phyloP scores from a whole-genome alignment of 305 asterid genomes.

The Rubia balearica region DNA sequence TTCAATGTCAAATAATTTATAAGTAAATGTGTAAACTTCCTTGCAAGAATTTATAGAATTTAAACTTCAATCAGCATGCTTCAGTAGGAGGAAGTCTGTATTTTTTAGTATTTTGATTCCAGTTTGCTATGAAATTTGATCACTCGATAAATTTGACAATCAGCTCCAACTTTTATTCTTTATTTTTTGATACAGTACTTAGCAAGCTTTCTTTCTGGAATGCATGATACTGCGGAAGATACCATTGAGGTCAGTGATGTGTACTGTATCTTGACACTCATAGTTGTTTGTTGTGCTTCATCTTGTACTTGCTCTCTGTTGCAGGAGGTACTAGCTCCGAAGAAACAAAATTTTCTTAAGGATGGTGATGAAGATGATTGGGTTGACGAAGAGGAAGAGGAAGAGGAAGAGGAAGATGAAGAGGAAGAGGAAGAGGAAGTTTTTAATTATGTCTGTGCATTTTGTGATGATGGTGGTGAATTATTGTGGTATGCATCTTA shows the following conservation, averaged over 20 bases:
- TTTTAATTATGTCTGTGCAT: constrained; percentile 53
- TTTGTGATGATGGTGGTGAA: constrained; percentile 74
- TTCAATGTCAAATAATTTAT: not conserved
- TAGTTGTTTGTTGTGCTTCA: not conserved
- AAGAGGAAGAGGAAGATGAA: constrained; percentile 24
- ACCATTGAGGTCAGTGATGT: constrained; percentile 38
- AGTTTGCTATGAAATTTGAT: not conserved
- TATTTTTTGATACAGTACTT: constrained; percentile 36
- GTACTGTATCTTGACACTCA: not conserved
- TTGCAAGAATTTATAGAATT: not conserved
- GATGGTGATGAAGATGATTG: constrained; percentile 22
- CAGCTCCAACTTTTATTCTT: constrained; percentile 1
- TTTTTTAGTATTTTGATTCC: not conserved
- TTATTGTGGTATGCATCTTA: constrained; percentile 44
- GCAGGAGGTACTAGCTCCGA: constrained; percentile 32
- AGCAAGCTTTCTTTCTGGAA: constrained; percentile 34
- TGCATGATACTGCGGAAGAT: constrained; percentile 31
- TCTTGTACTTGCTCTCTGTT: constrained; percentile 22
- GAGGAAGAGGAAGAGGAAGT: constrained; percentile 29
- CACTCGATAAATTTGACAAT: not conserved
- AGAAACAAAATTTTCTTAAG: constrained; percentile 31
- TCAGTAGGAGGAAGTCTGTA: not conserved
- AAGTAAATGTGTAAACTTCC: not conserved
- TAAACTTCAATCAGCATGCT: not conserved
- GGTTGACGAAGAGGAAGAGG: constrained; percentile 26